Conservation (phyloP, 805 yeast genomes). For the Priceomyces medius region DNA sequence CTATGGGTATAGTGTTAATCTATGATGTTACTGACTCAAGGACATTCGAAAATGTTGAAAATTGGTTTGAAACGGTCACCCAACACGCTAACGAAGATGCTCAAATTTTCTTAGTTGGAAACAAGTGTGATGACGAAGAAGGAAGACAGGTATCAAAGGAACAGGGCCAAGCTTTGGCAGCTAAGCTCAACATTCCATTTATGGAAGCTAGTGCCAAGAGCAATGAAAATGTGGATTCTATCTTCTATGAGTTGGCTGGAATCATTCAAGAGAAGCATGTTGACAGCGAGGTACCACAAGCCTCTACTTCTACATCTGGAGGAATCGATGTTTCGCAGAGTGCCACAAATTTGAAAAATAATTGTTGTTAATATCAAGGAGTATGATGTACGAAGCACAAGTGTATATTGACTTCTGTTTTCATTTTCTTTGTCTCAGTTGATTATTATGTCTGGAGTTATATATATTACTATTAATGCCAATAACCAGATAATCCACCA, state of each 20-base stretch:
- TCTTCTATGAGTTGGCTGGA: constrained; percentile 85
- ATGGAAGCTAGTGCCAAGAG: constrained; percentile 96
- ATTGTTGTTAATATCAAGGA: constrained; percentile 34
- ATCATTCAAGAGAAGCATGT: constrained; percentile 79
- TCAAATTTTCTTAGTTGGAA: constrained; percentile 89
- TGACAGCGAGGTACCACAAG: constrained; percentile 31
- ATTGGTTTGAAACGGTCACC: constrained; percentile 94
- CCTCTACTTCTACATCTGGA: constrained; percentile 22
- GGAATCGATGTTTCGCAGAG: constrained; percentile 43
- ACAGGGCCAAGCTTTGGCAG: constrained; percentile 87
- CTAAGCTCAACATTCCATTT: constrained; percentile 84
- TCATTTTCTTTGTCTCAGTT: constrained; percentile 1
- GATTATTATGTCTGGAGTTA: constrained; percentile 4
- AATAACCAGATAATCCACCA: background rate
- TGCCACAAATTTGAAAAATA: constrained; percentile 25
- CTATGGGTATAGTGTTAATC: constrained; percentile 81
- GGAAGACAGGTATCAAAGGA: constrained; percentile 84
- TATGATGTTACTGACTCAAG: constrained; percentile 87
- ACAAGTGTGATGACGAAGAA: constrained; percentile 89
- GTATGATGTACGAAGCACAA: no score
- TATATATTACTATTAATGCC: constrained; percentile 2
- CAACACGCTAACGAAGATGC: constrained; percentile 97
- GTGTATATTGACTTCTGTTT: background rate
- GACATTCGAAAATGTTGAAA: constrained; percentile 87
- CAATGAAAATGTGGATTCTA: constrained; percentile 85